phyloP scores from a whole-genome alignment of 2,329 filamentous ascomycete species.

The Simplicillium aogashimaense region DNA sequence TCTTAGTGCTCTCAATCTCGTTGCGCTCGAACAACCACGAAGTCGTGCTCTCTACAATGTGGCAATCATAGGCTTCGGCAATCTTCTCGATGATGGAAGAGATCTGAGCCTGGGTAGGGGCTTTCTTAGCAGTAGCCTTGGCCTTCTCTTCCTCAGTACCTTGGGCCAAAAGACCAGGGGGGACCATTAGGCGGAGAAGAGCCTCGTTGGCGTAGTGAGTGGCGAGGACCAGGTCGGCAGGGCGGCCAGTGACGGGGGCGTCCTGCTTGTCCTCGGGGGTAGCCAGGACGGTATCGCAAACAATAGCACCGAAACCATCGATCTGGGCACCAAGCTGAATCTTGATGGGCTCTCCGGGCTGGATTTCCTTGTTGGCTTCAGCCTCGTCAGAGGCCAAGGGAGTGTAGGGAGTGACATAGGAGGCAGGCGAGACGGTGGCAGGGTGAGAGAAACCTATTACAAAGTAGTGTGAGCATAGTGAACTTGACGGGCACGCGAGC shows the following conservation, averaged over 20 bases:
- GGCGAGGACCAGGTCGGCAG: slow-evolving; percentile 81
- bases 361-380: slow-evolving; percentile 71
- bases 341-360: slow-evolving; percentile 84
- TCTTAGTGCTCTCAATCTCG: slow-evolving; percentile 95
- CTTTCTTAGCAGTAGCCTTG: slow-evolving; percentile 74
- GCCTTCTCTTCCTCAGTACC: slow-evolving; percentile 93
- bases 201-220: slow-evolving; percentile 95
- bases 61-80: slow-evolving; percentile 82
- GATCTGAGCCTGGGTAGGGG: slow-evolving; percentile 79
- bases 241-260: slow-evolving; percentile 60
- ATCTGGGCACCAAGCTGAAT: slow-evolving; percentile 99
- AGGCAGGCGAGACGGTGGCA: slow-evolving; percentile 86
- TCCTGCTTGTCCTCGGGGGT: slow-evolving; percentile 44
- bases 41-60: slow-evolving; percentile 93
- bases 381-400: slow-evolving; percentile 77
- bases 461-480: slow-evolving; percentile 9
- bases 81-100: slow-evolving; percentile 84
- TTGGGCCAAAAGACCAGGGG: slow-evolving; percentile 72
- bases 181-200: slow-evolving; percentile 80
- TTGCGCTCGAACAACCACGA: slow-evolving; percentile 95
- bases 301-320: slow-evolving; percentile 91
- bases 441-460: slow-evolving; percentile 74
- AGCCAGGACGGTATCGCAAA: slow-evolving; percentile 85
- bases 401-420: slow-evolving; percentile 94
- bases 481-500: too few species aligned